These are phyloP conservation scores for Leccinum obscurum DNA, from an alignment of 768 basidiomycete genomes.

Conservation along the genomic window DNA sequence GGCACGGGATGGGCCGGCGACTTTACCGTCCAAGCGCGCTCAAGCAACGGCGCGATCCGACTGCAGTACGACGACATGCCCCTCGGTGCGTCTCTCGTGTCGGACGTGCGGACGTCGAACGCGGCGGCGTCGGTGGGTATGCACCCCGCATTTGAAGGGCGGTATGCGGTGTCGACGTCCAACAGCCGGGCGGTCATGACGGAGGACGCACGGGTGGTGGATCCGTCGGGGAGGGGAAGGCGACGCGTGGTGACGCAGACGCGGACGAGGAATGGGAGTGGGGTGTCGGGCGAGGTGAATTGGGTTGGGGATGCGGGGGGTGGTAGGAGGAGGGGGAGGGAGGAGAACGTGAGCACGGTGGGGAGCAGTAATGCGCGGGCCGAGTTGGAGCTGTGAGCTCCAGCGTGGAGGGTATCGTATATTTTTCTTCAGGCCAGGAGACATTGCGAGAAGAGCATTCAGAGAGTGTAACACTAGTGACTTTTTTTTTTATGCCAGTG, in stretches of 20 bases:
- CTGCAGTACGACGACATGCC: slow-evolving; percentile 34
- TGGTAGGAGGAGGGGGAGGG: not conserved
- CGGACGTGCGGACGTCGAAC: slow-evolving; percentile 39
- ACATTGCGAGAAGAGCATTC: not conserved
- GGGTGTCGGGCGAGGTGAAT: slow-evolving; percentile 14
- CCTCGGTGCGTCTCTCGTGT: slow-evolving; percentile 28
- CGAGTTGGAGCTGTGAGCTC: slow-evolving; percentile 18
- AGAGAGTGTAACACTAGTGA: no score
- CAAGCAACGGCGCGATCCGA: slow-evolving; percentile 35
- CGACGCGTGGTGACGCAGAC: slow-evolving; percentile 22
- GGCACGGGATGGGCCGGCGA: slow-evolving; percentile 18
- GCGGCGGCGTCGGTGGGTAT: slow-evolving; percentile 24
- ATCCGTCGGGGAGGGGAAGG: slow-evolving; percentile 36
- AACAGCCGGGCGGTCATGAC: slow-evolving; percentile 10
- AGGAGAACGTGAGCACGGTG: slow-evolving; percentile 11
- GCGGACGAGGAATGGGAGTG: not conserved
- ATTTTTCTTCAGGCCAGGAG: not conserved
- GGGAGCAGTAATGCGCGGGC: slow-evolving; percentile 27
- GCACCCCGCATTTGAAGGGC: slow-evolving; percentile 42
- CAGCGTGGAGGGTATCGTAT: not conserved
- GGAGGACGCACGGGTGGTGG: slow-evolving; percentile 21
- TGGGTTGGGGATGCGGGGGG: slow-evolving; percentile 12
- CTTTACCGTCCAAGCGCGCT: slow-evolving; percentile 34
- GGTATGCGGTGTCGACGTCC: slow-evolving; percentile 33
- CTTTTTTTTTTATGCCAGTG: not conserved